These are phyloP conservation scores for Phaeotremella skinneri DNA, from an alignment of 768 basidiomycete genomes.

Conservation along the genomic window DNA sequence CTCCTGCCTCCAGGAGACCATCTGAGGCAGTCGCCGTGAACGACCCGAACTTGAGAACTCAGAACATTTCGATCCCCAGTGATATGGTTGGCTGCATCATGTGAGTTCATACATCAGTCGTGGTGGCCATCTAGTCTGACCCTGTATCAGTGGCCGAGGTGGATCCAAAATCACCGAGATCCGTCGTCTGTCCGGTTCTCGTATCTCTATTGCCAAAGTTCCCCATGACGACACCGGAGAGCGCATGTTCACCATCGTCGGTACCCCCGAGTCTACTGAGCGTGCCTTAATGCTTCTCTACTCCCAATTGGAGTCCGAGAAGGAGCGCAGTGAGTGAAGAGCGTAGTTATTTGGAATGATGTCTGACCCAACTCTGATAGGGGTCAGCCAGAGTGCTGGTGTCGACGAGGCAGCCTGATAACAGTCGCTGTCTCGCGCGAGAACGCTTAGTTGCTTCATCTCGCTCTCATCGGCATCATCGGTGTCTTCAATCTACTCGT, in stretches of 20 bases:
- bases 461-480: background rate
- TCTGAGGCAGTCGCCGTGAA: slow-evolving; percentile 28
- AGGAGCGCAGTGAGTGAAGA: slow-evolving; percentile 72
- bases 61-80: slow-evolving; percentile 98
- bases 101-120: slow-evolving; percentile 23
- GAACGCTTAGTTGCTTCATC: slow-evolving; percentile 2
- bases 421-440: background rate
- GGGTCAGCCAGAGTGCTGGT: slow-evolving; percentile 18
- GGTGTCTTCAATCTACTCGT: background rate
- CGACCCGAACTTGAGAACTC: slow-evolving; percentile 81
- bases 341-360: background rate
- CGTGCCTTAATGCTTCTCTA: slow-evolving; percentile 96
- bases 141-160: slow-evolving; percentile 79
- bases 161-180: slow-evolving; percentile 99
- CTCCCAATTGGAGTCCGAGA: slow-evolving; percentile 63
- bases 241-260: slow-evolving; percentile 97
- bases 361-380: slow-evolving; percentile 4
- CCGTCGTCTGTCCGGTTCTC: slow-evolving; percentile 92
- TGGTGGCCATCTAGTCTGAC: background rate
- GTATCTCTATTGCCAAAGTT: slow-evolving; percentile 97
- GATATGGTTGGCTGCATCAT: slow-evolving; percentile 83
- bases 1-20: slow-evolving; percentile 49
- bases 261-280: slow-evolving; percentile 93
- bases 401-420: slow-evolving; percentile 19
- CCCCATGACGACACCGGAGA: slow-evolving; percentile 99